Evolutionary conservation across 176 grass and related monocot species (phyloP).

Genomic region (Echinochloa phyllopogon): DNA sequence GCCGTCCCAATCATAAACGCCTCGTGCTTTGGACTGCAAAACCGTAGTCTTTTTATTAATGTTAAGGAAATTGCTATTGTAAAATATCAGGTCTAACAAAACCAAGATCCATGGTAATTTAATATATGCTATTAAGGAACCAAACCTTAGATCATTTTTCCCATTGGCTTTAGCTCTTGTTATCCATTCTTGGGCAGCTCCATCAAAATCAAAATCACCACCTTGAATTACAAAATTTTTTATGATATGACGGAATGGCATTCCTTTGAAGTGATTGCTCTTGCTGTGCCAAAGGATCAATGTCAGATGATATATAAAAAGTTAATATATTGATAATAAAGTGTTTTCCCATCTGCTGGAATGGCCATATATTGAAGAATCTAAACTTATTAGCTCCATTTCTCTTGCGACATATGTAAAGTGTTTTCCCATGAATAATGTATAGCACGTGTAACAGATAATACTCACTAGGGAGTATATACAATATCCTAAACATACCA

Average conservation of each 20-base stretch:
- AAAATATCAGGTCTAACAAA: neutral
- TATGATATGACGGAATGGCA: conserved; percentile 92
- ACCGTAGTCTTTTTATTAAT: conserved; percentile 21
- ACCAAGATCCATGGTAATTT: conserved; percentile 23
- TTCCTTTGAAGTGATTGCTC: conserved; percentile 88
- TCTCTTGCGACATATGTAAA: conserved; percentile 1
- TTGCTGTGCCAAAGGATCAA: conserved; percentile 63
- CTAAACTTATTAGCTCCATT: conserved; percentile 3
- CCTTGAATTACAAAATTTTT: conserved; percentile 97
- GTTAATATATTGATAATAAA: neutral
- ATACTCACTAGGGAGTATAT: neutral
- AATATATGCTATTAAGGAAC: conserved; percentile 32
- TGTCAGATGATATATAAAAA: conserved; percentile 19
- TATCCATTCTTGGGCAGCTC: conserved; percentile 84
- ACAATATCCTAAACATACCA: neutral
- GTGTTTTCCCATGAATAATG: conserved; percentile 20
- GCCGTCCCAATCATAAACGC: conserved; percentile 93
- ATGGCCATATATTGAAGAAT: conserved; percentile 9
- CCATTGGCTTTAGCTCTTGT: conserved; percentile 79
- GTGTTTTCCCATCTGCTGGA: too few relatives aligned
- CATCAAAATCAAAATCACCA: conserved; percentile 74
- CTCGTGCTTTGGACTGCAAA: conserved; percentile 81
- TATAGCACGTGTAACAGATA: conserved; percentile 1
- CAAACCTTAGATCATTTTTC: conserved; percentile 79
- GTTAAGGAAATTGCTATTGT: conserved; percentile 16